These are phyloP conservation scores for Boehmeria nivea DNA, from an alignment of 306 rosid species.

Conservation along the genomic window DNA sequence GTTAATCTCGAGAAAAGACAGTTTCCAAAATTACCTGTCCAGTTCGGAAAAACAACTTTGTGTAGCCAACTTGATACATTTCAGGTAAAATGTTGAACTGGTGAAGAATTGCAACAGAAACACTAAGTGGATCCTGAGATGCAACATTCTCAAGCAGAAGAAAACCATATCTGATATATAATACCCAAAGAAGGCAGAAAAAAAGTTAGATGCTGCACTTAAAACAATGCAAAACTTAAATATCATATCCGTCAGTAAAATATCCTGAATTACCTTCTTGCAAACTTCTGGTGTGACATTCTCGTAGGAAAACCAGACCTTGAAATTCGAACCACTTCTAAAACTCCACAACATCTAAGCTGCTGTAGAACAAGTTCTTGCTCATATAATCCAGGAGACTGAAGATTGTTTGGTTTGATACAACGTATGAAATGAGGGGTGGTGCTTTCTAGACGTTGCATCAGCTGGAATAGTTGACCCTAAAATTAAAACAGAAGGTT, in stretches of 20 bases:
- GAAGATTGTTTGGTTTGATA: slow-evolving; percentile 92
- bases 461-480: slow-evolving; percentile 90
- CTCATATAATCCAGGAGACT: slow-evolving; percentile 88
- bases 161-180: slow-evolving; percentile 78
- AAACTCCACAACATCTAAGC: slow-evolving; percentile 94
- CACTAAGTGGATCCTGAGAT: slow-evolving; percentile 90
- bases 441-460: slow-evolving; percentile 93
- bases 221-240: neutral
- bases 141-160: slow-evolving; percentile 81
- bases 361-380: slow-evolving; percentile 96
- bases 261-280: slow-evolving; percentile 58
- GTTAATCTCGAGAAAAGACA: neutral
- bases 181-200: slow-evolving; percentile 13
- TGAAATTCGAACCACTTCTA: slow-evolving; percentile 97
- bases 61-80: slow-evolving; percentile 99
- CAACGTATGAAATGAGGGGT: slow-evolving; percentile 99
- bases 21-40: slow-evolving; percentile 71
- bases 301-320: slow-evolving; percentile 98
- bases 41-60: slow-evolving; percentile 91
- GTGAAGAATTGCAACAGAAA: slow-evolving; percentile 97
- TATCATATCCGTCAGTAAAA: neutral
- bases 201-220: slow-evolving; percentile 4
- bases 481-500: slow-evolving; percentile 30
- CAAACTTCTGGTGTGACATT: slow-evolving; percentile 92
- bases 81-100: slow-evolving; percentile 94